These are phyloP conservation scores for Fusarium neocosmosporiellum DNA, from an alignment of 2,329 filamentous ascomycete genomes.

Conservation along the genomic window DNA sequence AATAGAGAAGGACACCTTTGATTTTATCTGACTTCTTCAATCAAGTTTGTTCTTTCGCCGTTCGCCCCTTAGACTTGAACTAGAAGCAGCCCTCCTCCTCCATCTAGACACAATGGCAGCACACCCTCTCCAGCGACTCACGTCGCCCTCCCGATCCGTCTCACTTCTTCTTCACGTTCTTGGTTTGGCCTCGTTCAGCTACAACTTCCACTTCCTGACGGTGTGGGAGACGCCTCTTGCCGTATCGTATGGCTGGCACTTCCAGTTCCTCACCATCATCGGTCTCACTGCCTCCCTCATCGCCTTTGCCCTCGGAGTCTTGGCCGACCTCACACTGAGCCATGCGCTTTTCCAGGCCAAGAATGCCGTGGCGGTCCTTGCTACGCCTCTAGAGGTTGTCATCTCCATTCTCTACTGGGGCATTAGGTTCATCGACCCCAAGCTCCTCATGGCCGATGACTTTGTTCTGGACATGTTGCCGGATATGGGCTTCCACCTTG, in stretches of 20 bases:
- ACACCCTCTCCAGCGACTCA: slow-evolving; percentile 74
- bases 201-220: slow-evolving; percentile 64
- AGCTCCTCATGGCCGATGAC: slow-evolving; percentile 64
- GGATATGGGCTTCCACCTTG: slow-evolving; percentile 74
- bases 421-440: slow-evolving; percentile 66
- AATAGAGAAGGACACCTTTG: neutral
- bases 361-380: slow-evolving; percentile 73
- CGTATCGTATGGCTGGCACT: slow-evolving; percentile 73
- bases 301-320: slow-evolving; percentile 70
- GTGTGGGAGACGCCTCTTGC: slow-evolving; percentile 64
- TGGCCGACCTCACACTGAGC: slow-evolving; percentile 73
- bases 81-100: neutral
- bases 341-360: slow-evolving; percentile 71
- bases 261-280: slow-evolving; percentile 80
- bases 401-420: slow-evolving; percentile 81
- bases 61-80: neutral
- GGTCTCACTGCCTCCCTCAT: slow-evolving; percentile 70
- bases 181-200: slow-evolving; percentile 64
- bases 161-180: slow-evolving; percentile 71
- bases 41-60: neutral
- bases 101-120: slow-evolving; percentile 49
- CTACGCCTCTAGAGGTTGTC: slow-evolving; percentile 76
- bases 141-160: slow-evolving; percentile 71
- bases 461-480: slow-evolving; percentile 65
- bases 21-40: neutral